phyloP scores from a whole-genome alignment of 2,329 filamentous ascomycete genomes.

The Phaeosphaeria sp. region DNA sequence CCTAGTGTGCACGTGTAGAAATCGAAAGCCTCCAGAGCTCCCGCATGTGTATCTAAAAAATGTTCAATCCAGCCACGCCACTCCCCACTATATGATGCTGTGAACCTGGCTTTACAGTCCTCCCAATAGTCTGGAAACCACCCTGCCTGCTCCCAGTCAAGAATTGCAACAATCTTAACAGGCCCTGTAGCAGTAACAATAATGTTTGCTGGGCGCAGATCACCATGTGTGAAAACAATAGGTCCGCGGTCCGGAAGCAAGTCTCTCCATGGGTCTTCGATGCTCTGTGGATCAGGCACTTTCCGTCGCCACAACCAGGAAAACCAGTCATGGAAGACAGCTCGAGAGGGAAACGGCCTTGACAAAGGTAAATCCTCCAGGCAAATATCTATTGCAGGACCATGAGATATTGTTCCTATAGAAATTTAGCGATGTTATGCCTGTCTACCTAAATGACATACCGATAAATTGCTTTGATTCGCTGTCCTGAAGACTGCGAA shows the following conservation, averaged over 20 bases:
- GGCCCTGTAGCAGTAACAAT: slow-evolving; percentile 31
- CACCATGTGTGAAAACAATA: slow-evolving; percentile 45
- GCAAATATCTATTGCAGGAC: slow-evolving; percentile 5
- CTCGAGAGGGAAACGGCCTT: slow-evolving; percentile 1
- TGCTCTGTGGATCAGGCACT: slow-evolving; percentile 22
- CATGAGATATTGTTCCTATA: slow-evolving; percentile 7
- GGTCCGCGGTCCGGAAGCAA: slow-evolving; percentile 32
- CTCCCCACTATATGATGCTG: neutral
- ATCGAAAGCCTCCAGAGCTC: slow-evolving; percentile 10
- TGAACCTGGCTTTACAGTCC: slow-evolving; percentile 15
- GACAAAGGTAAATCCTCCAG: slow-evolving; percentile 7
- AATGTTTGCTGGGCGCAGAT: slow-evolving; percentile 45
- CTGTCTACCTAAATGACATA: slow-evolving; percentile 3
- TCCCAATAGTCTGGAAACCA: slow-evolving; percentile 23
- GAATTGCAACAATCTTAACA: slow-evolving; percentile 9
- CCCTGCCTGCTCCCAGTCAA: slow-evolving; percentile 23
- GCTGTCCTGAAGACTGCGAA: slow-evolving; percentile 1
- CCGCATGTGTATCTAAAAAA: slow-evolving; percentile 6
- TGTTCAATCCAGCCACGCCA: slow-evolving; percentile 6
- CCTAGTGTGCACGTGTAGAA: slow-evolving; percentile 11
- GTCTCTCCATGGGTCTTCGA: slow-evolving; percentile 27
- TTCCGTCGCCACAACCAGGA: slow-evolving; percentile 23
- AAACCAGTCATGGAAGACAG: slow-evolving; percentile 39
- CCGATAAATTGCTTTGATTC: slow-evolving; percentile 11
- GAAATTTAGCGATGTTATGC: slow-evolving; percentile 1